Evolutionary conservation across 345 rosid genomes (phyloP).

Genomic region (Gynandropsis gynandra): DNA sequence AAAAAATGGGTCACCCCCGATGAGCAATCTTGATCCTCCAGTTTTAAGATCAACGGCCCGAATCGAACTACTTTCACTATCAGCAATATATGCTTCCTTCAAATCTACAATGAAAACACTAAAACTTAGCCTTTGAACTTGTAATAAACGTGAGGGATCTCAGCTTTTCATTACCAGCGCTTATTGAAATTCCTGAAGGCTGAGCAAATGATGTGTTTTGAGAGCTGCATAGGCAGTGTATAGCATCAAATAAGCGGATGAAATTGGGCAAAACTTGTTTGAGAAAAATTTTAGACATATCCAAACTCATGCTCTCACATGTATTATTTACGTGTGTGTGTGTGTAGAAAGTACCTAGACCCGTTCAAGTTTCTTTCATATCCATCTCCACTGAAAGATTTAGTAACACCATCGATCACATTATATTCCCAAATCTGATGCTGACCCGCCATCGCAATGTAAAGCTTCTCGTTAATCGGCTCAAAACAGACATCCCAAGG

Average conservation of each 20-base stretch:
- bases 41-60: constrained; percentile 77
- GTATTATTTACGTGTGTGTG: no score
- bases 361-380: constrained; percentile 91
- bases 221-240: constrained; percentile 41
- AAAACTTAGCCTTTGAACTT: background rate
- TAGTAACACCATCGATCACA: constrained; percentile 51
- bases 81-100: constrained; percentile 70
- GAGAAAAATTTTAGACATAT: background rate
- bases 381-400: constrained; percentile 88
- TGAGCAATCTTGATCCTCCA: constrained; percentile 79
- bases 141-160: background rate
- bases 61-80: constrained; percentile 95
- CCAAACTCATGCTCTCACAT: background rate
- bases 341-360: constrained; percentile 38
- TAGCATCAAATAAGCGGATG: constrained; percentile 5
- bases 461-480: constrained; percentile 62
- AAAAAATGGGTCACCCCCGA: constrained; percentile 80
- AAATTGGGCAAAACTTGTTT: background rate
- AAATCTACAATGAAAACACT: constrained; percentile 34
- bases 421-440: constrained; percentile 94
- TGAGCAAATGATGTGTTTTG: constrained; percentile 79
- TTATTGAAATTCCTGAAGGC: constrained; percentile 81
- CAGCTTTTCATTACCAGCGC: constrained; percentile 45
- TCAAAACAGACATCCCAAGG: constrained; percentile 93
- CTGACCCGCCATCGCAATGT: constrained; percentile 92